Conservation (phyloP, 2,329 filamentous ascomycete genomes). For the Arachnopeziza araneosa region DNA sequence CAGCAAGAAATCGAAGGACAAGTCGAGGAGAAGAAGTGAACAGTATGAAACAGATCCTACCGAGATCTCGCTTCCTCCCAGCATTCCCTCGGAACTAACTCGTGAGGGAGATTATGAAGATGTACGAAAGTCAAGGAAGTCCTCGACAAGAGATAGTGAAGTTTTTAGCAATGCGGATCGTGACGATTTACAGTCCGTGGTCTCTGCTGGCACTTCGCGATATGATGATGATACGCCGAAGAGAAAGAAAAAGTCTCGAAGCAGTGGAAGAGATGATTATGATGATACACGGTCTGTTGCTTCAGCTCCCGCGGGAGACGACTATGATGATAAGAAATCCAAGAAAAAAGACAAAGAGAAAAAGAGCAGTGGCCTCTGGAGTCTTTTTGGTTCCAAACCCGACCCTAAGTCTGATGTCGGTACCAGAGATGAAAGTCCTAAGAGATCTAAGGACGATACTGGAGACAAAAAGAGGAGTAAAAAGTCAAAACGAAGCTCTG, state of each 20-base stretch:
- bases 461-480: constrained; percentile 29
- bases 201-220: constrained; percentile 38
- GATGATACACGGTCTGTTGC: constrained; percentile 43
- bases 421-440: constrained; percentile 15
- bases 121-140: constrained; percentile 29
- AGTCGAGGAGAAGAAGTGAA: constrained; percentile 19
- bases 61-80: constrained; percentile 26
- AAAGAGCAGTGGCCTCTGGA: constrained; percentile 40
- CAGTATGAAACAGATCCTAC: constrained; percentile 25
- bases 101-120: constrained; percentile 31
- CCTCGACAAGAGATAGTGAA: constrained; percentile 35
- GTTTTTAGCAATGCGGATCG: constrained; percentile 37
- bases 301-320: constrained; percentile 36
- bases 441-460: constrained; percentile 22
- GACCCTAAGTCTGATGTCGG: constrained; percentile 22
- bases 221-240: constrained; percentile 28
- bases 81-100: constrained; percentile 25
- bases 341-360: constrained; percentile 27
- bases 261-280: constrained; percentile 39
- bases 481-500: constrained; percentile 29
- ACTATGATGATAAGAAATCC: constrained; percentile 32
- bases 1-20: constrained; percentile 22
- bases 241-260: constrained; percentile 34
- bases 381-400: constrained; percentile 34
- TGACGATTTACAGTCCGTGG: constrained; percentile 42